Conservation (phyloP, 1,139 yeast species). For the Suhomyces panamericanus region DNA sequence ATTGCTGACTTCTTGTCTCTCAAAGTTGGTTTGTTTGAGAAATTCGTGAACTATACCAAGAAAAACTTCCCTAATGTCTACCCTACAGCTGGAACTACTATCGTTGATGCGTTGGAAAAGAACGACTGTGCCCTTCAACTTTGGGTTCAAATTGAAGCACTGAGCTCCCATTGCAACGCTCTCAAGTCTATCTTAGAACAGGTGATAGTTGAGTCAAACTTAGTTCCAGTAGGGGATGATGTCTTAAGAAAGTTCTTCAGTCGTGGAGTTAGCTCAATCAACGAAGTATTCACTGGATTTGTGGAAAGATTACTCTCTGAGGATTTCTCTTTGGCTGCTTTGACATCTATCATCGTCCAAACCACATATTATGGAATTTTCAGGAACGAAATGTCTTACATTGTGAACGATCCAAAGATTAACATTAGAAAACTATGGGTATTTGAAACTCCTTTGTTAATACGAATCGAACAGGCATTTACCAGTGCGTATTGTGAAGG, state of each 20-base stretch:
- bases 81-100: constrained; percentile 29
- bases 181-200: constrained; percentile 20
- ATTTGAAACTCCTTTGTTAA: constrained; percentile 38
- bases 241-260: constrained; percentile 31
- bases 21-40: constrained; percentile 30
- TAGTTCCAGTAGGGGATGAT: constrained; percentile 20
- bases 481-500: constrained; percentile 18
- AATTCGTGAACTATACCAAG: constrained; percentile 47
- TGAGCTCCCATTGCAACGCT: constrained; percentile 12
- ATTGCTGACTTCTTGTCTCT: constrained; percentile 26
- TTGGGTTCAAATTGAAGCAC: constrained; percentile 40
- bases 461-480: constrained; percentile 36
- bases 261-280: constrained; percentile 33
- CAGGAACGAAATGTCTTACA: constrained; percentile 41
- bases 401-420: constrained; percentile 22
- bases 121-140: constrained; percentile 53
- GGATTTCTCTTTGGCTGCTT: constrained; percentile 25
- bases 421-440: constrained; percentile 37
- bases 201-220: constrained; percentile 15
- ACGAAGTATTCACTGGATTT: constrained; percentile 36
- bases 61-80: constrained; percentile 45
- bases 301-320: constrained; percentile 24
- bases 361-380: constrained; percentile 46
- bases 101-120: constrained; percentile 57
- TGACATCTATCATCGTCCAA: constrained; percentile 35